phyloP scores from a whole-genome alignment of 2,329 filamentous ascomycete species.

The Hymenoscyphus scutula region DNA sequence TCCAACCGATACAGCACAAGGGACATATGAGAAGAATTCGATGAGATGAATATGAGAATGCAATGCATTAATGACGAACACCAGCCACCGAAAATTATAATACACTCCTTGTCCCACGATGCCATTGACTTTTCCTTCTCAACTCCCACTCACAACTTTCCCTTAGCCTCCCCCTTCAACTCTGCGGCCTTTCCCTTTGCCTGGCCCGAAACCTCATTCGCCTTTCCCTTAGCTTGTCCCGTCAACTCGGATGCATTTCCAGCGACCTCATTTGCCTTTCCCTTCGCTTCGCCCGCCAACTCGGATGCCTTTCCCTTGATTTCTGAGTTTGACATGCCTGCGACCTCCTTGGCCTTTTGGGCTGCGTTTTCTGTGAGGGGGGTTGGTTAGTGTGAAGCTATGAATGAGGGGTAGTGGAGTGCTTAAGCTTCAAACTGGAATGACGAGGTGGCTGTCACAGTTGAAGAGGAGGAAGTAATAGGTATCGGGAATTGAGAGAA shows the following conservation, averaged over 20 bases:
- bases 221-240: slow-evolving; percentile 10
- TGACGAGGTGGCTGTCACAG: not conserved
- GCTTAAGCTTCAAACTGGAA: not conserved
- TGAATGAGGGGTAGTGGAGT: not conserved
- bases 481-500: not conserved
- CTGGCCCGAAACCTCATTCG: slow-evolving; percentile 8
- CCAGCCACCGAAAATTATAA: not conserved
- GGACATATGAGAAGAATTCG: too few relatives aligned
- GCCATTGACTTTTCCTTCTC: not conserved
- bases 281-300: slow-evolving; percentile 42
- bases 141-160: slow-evolving; percentile 44
- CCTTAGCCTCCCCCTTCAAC: slow-evolving; percentile 41
- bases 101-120: not conserved
- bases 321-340: slow-evolving; percentile 38
- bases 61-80: too few relatives aligned
- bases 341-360: slow-evolving; percentile 49
- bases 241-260: slow-evolving; percentile 9
- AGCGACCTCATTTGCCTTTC: slow-evolving; percentile 42
- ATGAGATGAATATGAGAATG: too few relatives aligned
- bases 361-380: slow-evolving; percentile 39
- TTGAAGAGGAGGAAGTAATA: not conserved
- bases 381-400: slow-evolving; percentile 27
- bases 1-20: too few relatives aligned
- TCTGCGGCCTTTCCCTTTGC: slow-evolving; percentile 12
- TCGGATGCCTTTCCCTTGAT: slow-evolving; percentile 39